These are phyloP conservation scores for Rhizopus microsporus DNA, from an alignment of 371 early-diverging fungal species.

Conservation along the genomic window DNA sequence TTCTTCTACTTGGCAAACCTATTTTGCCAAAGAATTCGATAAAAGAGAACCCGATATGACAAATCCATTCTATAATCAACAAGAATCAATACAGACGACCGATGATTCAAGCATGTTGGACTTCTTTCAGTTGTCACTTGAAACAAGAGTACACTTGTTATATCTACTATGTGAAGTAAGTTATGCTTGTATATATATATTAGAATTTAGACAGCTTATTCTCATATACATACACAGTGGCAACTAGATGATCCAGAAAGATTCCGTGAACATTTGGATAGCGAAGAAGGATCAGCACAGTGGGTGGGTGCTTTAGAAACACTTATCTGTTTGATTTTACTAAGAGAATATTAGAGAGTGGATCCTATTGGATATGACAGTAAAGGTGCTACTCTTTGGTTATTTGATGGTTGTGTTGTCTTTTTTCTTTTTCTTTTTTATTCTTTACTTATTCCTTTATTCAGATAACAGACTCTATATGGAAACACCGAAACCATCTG, in stretches of 20 bases:
- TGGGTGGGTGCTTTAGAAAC: conserved; percentile 50
- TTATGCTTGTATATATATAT: background rate
- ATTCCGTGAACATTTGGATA: conserved; percentile 57
- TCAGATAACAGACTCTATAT: conserved; percentile 72
- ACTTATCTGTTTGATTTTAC: background rate
- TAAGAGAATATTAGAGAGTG: conserved; percentile 52
- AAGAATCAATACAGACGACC: conserved; percentile 9
- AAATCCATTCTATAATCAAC: conserved; percentile 31
- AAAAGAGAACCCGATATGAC: conserved; percentile 36
- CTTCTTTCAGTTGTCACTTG: conserved; percentile 45
- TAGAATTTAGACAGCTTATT: conserved; percentile 19
- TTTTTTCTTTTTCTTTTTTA: no score
- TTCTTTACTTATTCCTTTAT: background rate
- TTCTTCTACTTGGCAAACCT: conserved; percentile 59
- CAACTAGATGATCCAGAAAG: conserved; percentile 70
- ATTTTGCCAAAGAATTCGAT: conserved; percentile 55
- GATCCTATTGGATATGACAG: conserved; percentile 75
- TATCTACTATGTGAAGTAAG: conserved; percentile 50
- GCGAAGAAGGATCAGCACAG: conserved; percentile 61
- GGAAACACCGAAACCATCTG: conserved; percentile 46
- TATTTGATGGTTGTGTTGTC: conserved; percentile 66
- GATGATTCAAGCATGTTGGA: conserved; percentile 17
- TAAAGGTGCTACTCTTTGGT: conserved; percentile 69
- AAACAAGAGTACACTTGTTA: conserved; percentile 48
- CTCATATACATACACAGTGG: conserved; percentile 45